Evolutionary conservation across 805 yeast species (phyloP).

Genomic region (Saccharomycopsis sp.): DNA sequence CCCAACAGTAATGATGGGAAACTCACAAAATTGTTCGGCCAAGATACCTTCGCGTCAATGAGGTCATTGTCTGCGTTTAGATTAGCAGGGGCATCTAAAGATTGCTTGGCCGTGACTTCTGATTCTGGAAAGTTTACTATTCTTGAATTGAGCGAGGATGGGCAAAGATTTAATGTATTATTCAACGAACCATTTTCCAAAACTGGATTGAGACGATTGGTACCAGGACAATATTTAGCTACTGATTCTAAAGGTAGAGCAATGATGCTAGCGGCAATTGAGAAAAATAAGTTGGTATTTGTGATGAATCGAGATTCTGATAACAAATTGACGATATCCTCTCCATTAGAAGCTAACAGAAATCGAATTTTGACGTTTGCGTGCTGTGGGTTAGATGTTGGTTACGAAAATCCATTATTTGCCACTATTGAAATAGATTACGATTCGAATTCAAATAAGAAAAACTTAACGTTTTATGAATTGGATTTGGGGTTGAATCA

Average conservation of each 20-base stretch:
- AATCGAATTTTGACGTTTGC: conserved; percentile 45
- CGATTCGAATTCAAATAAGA: conserved; percentile 25
- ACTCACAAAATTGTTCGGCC: conserved; percentile 35
- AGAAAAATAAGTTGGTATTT: conserved; percentile 65
- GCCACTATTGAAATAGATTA: conserved; percentile 69
- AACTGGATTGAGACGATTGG: conserved; percentile 63
- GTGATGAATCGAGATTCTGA: conserved; percentile 45
- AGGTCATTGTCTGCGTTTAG: conserved; percentile 46
- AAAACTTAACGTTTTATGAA: conserved; percentile 60
- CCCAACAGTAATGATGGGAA: conserved; percentile 52
- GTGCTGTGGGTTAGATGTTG: conserved; percentile 61
- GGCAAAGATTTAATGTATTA: conserved; percentile 35
- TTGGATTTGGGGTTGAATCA: conserved; percentile 82
- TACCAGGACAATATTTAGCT: conserved; percentile 68
- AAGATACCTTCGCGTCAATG: conserved; percentile 52
- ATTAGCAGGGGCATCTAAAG: conserved; percentile 46
- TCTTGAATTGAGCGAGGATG: conserved; percentile 36
- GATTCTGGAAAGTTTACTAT: conserved; percentile 72
- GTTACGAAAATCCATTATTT: conserved; percentile 78
- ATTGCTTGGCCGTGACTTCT: conserved; percentile 59
- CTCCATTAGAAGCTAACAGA: conserved; percentile 67
- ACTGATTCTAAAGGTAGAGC: conserved; percentile 72
- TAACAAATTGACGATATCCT: conserved; percentile 44
- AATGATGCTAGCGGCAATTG: conserved; percentile 61
- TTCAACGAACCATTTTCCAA: conserved; percentile 64